Base-by-base conservation (phyloP, 129 eudicot genomes). In the Glebionis coronaria region DNA sequence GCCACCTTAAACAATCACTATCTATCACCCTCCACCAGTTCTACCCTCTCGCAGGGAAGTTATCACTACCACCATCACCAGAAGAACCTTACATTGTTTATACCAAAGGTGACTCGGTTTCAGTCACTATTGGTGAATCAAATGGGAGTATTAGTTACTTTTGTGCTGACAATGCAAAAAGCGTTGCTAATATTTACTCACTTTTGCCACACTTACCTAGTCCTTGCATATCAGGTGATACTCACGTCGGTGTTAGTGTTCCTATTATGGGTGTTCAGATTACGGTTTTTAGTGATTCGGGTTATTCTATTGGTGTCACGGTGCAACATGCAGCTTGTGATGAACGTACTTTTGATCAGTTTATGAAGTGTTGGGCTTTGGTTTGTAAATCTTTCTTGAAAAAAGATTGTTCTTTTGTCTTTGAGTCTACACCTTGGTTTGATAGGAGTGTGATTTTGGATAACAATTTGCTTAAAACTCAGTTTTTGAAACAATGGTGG, bases 351-450 rank as follows among this genome's bases (percentile, higher is more conserved):
- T n/a, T n/a, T n/a, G n/a, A n/a, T n/a, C 56, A 52, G 0, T 83
- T 83, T 40, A 29, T 79, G 56, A 73, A 72, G 58, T 56, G 44
- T 62, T 83, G 84, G 87, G 84, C 82, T 56, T 79, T 67, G 0
- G 38, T 60, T 21, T 75, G 68, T 44, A 71, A 50, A 67, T 61
- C 77, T 6, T 64, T 80, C 12, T 15, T 56, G 56, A 54, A 73
- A 7, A 68, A 57, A 2, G 70, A 76, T 2, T 21, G 71, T 4
- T 3, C 20, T 0, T 3, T 15, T 38, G 23, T 12, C 0, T 14
- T 53, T 38, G 15, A 51, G 18, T 53, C 73, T 8, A 20, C 44
- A 12, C 76, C 81, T 1, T 49, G 35, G 56, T 75, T 52, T 13
- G 81, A 79, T 18, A 62, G 83, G 58, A 66, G 44, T 19, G n/a